Evolutionary conservation across 331 rosid species (phyloP).

Genomic region (Rosa hybrid): DNA sequence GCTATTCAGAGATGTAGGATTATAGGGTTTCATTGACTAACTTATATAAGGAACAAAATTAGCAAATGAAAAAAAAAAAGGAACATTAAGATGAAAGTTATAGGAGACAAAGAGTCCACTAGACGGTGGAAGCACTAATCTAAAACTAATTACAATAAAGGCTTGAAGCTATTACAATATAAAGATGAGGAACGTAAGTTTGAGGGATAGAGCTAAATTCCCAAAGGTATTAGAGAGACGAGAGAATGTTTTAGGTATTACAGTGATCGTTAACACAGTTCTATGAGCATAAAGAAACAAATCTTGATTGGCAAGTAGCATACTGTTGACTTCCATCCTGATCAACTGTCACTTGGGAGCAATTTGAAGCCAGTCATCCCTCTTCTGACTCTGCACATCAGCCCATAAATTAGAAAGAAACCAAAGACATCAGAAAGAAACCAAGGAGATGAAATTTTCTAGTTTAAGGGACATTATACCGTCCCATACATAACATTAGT

Average conservation of each 20-base stretch:
- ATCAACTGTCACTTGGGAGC: background rate
- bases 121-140: background rate
- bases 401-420: conserved; percentile 27
- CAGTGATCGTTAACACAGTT: background rate
- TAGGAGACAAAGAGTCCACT: background rate
- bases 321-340: background rate
- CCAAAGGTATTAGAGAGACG: background rate
- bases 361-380: conserved; percentile 41
- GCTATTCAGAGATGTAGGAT: background rate
- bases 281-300: background rate
- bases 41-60: background rate
- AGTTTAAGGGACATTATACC: background rate
- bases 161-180: background rate
- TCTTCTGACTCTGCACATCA: conserved; percentile 72
- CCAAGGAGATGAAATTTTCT: background rate
- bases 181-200: background rate
- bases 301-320: conserved; percentile 6
- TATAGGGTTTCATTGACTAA: background rate
- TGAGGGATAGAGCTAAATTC: background rate
- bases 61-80: no score
- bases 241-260: background rate
- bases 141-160: background rate
- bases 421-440: conserved; percentile 27
- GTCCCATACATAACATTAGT: background rate
- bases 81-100: background rate